These are phyloP conservation scores for Nicotiana benthamiana DNA, from an alignment of 257 asterid genomes.

Conservation along the genomic window DNA sequence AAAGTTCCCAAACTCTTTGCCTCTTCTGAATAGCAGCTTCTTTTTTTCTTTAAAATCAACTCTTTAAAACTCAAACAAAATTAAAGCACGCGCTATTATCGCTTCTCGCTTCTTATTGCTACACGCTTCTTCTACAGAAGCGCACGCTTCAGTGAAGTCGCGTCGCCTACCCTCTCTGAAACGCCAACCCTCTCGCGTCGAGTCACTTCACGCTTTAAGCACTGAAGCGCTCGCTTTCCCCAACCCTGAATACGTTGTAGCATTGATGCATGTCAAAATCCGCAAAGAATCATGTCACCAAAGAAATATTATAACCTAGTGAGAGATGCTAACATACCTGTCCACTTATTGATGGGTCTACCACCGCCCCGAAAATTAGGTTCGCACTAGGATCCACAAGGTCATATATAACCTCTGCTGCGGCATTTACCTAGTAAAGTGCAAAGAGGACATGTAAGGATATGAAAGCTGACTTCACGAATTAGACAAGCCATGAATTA, in stretches of 20 bases:
- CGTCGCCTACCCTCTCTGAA: no score
- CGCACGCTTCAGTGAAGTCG: no score
- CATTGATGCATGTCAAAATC: not conserved
- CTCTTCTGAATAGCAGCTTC: not conserved
- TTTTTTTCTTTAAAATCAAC: no score
- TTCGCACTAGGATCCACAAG: slow-evolving; percentile 96
- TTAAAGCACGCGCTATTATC: no score
- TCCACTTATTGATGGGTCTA: slow-evolving; percentile 78
- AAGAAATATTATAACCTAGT: not conserved
- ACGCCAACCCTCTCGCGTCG: no score
- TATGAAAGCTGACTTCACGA: not conserved
- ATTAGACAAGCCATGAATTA: not conserved
- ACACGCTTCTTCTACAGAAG: no score
- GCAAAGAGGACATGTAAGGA: not conserved
- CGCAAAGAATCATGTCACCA: not conserved
- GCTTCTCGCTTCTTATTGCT: no score
- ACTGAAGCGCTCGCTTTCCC: no score
- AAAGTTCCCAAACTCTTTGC: not conserved
- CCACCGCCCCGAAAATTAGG: slow-evolving; percentile 88
- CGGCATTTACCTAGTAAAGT: slow-evolving; percentile 66
- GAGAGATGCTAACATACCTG: slow-evolving; percentile 51
- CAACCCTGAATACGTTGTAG: not conserved
- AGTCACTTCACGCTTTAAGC: no score
- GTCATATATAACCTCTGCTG: slow-evolving; percentile 92
- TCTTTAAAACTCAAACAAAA: no score